phyloP scores from a whole-genome alignment of 306 rosid genomes.

The Morella rubra region DNA sequence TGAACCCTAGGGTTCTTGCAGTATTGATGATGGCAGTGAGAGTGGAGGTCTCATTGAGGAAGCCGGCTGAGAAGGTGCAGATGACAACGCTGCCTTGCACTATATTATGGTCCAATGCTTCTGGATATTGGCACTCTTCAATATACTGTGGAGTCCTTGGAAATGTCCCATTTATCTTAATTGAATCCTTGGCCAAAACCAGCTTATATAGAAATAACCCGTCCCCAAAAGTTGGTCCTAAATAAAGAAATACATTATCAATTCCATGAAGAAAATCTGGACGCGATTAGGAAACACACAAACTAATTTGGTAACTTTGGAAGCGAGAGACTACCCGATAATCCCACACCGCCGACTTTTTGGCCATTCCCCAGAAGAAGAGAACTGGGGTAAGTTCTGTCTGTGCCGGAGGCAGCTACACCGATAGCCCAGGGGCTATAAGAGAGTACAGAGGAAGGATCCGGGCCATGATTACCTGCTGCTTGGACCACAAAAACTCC shows the following conservation, averaged over 20 bases:
- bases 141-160: conserved; percentile 42
- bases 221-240: conserved; percentile 61
- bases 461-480: conserved; percentile 78
- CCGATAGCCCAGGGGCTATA: conserved; percentile 80
- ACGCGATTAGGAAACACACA: too few relatives aligned
- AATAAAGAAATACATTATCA: conserved; percentile 14
- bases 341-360: conserved; percentile 48
- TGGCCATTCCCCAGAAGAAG: conserved; percentile 69
- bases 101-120: conserved; percentile 51
- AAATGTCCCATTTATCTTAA: conserved; percentile 46
- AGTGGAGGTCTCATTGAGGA: conserved; percentile 61
- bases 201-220: conserved; percentile 48
- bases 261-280: background rate
- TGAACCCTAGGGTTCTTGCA: conserved; percentile 45
- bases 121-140: conserved; percentile 84
- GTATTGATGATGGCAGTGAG: conserved; percentile 55
- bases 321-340: conserved; percentile 44
- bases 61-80: conserved; percentile 77
- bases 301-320: background rate
- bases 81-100: conserved; percentile 56
- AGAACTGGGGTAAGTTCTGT: conserved; percentile 51
- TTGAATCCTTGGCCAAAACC: conserved; percentile 73
- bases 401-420: conserved; percentile 66
- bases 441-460: conserved; percentile 56
- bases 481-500: conserved; percentile 87